Evolutionary conservation across 495 filamentous ascomycete genomes (phyloP).

Genomic region (Cercophora scortea): DNA sequence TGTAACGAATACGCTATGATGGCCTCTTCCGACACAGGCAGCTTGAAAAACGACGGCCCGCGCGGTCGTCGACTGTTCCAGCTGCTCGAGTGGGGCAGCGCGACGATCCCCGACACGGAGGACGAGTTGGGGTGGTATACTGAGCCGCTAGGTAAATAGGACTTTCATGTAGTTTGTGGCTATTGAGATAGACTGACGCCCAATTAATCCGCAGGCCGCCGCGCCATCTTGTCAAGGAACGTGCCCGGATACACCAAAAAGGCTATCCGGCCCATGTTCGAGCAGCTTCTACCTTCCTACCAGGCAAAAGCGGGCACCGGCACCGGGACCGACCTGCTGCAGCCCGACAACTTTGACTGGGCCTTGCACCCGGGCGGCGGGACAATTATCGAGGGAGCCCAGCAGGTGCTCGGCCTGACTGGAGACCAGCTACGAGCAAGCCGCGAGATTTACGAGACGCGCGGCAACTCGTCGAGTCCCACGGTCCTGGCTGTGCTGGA

Average conservation of each 20-base stretch:
- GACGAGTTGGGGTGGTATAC: background rate
- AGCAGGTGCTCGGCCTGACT: slow-evolving; percentile 24
- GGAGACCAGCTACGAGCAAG: slow-evolving; percentile 22
- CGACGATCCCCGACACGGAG: background rate
- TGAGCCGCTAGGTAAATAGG: background rate
- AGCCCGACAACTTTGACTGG: slow-evolving; percentile 33
- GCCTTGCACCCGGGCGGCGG: slow-evolving; percentile 42
- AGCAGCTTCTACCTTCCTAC: background rate
- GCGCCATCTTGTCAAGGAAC: slow-evolving; percentile 17
- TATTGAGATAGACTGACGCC: too few relatives aligned
- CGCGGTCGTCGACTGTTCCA: background rate
- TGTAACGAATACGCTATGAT: slow-evolving; percentile 24
- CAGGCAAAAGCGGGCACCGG: background rate
- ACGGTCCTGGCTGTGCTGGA: slow-evolving; percentile 32
- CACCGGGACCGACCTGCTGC: background rate
- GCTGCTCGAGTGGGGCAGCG: background rate
- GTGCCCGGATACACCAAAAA: slow-evolving; percentile 19
- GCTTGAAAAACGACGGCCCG: slow-evolving; percentile 1
- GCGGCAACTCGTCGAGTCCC: background rate
- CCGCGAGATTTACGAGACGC: background rate
- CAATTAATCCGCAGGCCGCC: background rate
- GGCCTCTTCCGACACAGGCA: too few relatives aligned
- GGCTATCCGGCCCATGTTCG: slow-evolving; percentile 5
- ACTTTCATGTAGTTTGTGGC: too few relatives aligned
- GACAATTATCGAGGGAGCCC: slow-evolving; percentile 35